Conservation (phyloP, 495 filamentous ascomycete species). For the Penicillium goetzii region DNA sequence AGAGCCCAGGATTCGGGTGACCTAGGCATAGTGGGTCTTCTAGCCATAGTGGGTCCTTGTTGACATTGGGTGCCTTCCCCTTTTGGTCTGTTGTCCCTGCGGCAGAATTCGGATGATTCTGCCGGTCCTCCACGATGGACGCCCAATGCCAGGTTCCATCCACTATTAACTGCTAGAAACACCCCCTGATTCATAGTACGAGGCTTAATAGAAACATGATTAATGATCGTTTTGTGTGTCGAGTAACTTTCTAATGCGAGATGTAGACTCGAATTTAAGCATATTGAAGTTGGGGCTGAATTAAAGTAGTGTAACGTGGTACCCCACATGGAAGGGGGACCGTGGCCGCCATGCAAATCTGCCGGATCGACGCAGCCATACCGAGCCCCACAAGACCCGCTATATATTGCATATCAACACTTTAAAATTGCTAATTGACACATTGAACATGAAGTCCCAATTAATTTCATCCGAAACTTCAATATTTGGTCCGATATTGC, state of each 20-base stretch:
- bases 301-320: conserved; percentile 9
- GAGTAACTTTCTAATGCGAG: not conserved
- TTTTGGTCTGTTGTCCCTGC: not conserved
- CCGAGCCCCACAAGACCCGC: not conserved
- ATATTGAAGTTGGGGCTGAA: not conserved
- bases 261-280: not conserved
- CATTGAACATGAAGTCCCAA: not conserved
- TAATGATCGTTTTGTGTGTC: not conserved
- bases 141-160: not conserved
- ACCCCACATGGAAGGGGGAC: not conserved
- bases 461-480: not conserved
- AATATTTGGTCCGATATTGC: not conserved
- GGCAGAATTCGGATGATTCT: not conserved
- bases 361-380: not conserved
- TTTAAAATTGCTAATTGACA: not conserved
- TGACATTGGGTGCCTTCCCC: not conserved
- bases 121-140: not conserved
- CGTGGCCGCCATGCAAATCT: not conserved
- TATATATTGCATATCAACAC: not conserved
- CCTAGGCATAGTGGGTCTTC: no score
- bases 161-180: not conserved
- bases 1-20: not conserved
- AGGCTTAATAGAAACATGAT: not conserved
- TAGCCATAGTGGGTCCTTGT: no score
- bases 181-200: conserved; percentile 4